These are phyloP conservation scores for Lagenaria siceraria DNA, from an alignment of 306 rosid species.

Conservation along the genomic window DNA sequence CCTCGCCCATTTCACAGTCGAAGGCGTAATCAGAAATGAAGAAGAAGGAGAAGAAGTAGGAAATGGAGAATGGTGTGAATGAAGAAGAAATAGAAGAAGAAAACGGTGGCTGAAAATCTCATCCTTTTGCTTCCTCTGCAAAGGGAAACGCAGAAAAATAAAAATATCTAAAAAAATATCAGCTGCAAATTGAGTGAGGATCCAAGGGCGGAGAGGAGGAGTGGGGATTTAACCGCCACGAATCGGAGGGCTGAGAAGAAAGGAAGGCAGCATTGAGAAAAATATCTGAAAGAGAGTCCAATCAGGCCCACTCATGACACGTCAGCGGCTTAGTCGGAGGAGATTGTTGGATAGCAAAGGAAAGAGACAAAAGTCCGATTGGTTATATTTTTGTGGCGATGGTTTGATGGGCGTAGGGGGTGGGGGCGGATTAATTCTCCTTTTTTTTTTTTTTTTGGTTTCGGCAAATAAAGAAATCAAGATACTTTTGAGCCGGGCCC, in stretches of 20 bases:
- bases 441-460: background rate
- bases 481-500: background rate
- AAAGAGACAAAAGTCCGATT: background rate
- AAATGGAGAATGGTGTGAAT: background rate
- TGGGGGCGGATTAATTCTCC: background rate
- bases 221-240: background rate
- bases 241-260: constrained; percentile 25
- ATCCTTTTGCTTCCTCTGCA: background rate
- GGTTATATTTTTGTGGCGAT: background rate
- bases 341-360: background rate
- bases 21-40: background rate
- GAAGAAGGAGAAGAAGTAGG: background rate
- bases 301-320: background rate
- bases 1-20: constrained; percentile 37
- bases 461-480: background rate
- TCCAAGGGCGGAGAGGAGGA: constrained; percentile 28
- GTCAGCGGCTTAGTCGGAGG: background rate
- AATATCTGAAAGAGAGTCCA: background rate
- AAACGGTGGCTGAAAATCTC: constrained; percentile 8
- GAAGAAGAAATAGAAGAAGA: background rate
- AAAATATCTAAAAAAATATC: constrained; percentile 17
- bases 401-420: background rate
- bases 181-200: background rate
- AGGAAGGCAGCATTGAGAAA: background rate
- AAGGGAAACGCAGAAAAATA: too few species aligned